Conservation (phyloP, 805 yeast genomes). For the Hyphopichia homilentoma region DNA sequence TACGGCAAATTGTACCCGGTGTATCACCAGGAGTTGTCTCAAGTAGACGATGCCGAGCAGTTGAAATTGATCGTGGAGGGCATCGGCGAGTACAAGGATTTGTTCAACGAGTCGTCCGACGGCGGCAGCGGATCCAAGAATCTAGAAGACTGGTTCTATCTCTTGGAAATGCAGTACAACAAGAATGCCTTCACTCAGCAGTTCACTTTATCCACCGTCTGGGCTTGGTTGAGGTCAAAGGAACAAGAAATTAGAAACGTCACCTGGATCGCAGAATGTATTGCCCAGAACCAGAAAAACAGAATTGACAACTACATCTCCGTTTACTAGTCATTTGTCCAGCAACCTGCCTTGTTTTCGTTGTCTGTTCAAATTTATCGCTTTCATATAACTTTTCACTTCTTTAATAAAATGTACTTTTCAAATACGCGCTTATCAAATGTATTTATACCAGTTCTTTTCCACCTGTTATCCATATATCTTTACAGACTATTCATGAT, state of each 20-base stretch:
- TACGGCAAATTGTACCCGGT: constrained; percentile 79
- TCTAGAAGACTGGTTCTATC: constrained; percentile 92
- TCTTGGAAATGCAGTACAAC: constrained; percentile 87
- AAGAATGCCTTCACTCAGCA: constrained; percentile 95
- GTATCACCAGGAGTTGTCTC: constrained; percentile 61
- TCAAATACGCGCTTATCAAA: too few species aligned
- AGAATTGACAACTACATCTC: constrained; percentile 87
- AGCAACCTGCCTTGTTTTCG: too few species aligned
- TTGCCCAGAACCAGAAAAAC: constrained; percentile 96
- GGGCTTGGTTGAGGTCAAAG: constrained; percentile 95
- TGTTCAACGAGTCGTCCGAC: constrained; percentile 39
- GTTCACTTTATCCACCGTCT: constrained; percentile 81
- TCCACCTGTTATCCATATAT: too few species aligned
- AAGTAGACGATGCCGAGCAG: constrained; percentile 82
- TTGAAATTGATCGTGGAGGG: constrained; percentile 61
- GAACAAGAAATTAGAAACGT: constrained; percentile 97
- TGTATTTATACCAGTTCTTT: too few species aligned
- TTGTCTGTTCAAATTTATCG: too few species aligned
- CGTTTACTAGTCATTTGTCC: constrained; percentile 76
- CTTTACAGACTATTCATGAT: too few species aligned
- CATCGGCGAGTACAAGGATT: constrained; percentile 63
- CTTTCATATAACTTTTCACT: too few species aligned
- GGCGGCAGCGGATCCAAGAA: constrained; percentile 47
- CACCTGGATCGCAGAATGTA: constrained; percentile 99
- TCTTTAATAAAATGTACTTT: too few species aligned